A percentile compares a stretch with the other conserved stretches of the same genome.
phyloP scores from a whole-genome alignment of 2,329 filamentous ascomycete genomes.

The Penicillium sp. region DNA sequence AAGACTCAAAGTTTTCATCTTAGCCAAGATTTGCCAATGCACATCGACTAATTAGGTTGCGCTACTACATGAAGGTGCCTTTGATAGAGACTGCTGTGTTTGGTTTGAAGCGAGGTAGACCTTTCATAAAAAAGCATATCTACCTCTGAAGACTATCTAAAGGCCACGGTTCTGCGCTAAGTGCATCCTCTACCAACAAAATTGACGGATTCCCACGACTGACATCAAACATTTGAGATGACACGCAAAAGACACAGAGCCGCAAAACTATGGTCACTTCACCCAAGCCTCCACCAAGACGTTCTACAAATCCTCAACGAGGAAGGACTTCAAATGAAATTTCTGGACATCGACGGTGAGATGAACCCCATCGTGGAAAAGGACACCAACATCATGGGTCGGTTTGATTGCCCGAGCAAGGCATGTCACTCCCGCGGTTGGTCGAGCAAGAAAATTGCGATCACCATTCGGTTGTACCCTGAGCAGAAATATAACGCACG shows the following conservation, averaged over 20 bases:
- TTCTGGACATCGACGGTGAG: conserved; percentile 10
- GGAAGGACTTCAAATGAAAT: conserved; percentile 13
- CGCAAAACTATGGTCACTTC: neutral
- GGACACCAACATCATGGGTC: conserved; percentile 10
- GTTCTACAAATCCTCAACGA: conserved; percentile 12
- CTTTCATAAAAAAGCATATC: no score
- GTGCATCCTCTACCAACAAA: no score
- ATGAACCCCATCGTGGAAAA: conserved; percentile 7
- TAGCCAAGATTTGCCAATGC: no score
- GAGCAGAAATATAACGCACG: conserved; percentile 7
- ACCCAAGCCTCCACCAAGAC: conserved; percentile 14
- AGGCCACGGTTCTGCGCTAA: no score
- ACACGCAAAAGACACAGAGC: neutral
- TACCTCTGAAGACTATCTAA: no score
- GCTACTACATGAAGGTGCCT: no score
- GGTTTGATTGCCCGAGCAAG: conserved; percentile 12
- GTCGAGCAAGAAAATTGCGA: conserved; percentile 10
- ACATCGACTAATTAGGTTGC: no score
- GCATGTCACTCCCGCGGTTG: conserved; percentile 9
- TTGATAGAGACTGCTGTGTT: no score
- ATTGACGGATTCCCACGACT: neutral
- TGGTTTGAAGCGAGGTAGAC: no score
- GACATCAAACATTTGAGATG: neutral
- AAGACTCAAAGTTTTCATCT: no score
- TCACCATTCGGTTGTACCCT: conserved; percentile 10